These are phyloP conservation scores for Alternaria ethzedia DNA, from an alignment of 2,329 filamentous ascomycete species.

Conservation along the genomic window DNA sequence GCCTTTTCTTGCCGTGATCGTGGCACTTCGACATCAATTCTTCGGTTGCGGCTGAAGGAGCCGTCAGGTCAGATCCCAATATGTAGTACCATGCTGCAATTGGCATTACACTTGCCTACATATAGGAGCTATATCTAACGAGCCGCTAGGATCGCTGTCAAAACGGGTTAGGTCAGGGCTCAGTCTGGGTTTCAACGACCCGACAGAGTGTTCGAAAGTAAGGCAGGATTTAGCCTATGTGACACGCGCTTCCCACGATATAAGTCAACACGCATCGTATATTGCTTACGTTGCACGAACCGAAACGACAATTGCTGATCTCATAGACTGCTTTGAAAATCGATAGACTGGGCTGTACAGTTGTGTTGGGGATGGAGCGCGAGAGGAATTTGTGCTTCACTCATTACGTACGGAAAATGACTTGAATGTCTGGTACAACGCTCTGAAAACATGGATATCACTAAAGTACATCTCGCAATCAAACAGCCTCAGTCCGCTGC, in stretches of 20 bases:
- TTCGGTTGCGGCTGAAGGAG: slow-evolving; percentile 3
- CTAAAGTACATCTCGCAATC: background rate
- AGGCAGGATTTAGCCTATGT: slow-evolving; percentile 1
- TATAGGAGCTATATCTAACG: background rate
- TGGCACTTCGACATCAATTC: background rate
- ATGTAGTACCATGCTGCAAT: background rate
- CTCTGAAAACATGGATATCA: background rate
- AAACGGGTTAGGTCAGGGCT: background rate
- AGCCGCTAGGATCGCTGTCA: background rate
- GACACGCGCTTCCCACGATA: background rate
- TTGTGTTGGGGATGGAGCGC: background rate
- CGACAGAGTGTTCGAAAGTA: background rate
- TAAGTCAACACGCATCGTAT: background rate
- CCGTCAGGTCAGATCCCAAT: background rate
- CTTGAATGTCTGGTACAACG: background rate
- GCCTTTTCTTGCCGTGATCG: background rate
- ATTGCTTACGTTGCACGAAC: background rate
- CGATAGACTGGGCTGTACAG: background rate
- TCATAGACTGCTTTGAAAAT: background rate
- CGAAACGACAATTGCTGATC: background rate
- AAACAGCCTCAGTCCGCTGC: slow-evolving; percentile 4
- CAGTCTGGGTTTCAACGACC: background rate
- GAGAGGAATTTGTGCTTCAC: background rate
- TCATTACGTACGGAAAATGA: background rate
- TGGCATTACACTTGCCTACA: background rate